Conservation (phyloP, 1,139 yeast genomes). For the Blastobotrys ciferrii region DNA sequence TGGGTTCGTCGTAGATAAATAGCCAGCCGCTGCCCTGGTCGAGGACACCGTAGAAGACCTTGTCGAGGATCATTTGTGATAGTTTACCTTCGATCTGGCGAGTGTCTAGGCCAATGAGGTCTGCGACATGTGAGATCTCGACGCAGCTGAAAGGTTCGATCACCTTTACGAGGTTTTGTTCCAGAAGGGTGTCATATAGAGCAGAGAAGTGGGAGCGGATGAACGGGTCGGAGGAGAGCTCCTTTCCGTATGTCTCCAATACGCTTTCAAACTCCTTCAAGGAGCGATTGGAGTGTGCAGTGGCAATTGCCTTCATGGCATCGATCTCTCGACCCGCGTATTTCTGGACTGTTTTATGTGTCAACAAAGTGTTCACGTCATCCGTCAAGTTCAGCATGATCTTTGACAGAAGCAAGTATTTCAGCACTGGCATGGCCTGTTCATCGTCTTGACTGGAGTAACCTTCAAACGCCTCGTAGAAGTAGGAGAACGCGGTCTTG, state of each 20-base stretch:
- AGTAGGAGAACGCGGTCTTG: constrained; percentile 93
- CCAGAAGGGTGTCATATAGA: constrained; percentile 86
- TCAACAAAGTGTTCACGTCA: constrained; percentile 76
- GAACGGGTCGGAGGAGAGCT: constrained; percentile 81
- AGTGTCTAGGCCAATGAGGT: constrained; percentile 81
- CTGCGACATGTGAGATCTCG: constrained; percentile 84
- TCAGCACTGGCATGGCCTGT: constrained; percentile 73
- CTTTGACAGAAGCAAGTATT: constrained; percentile 88
- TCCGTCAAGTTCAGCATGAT: constrained; percentile 88
- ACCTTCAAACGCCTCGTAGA: constrained; percentile 92
- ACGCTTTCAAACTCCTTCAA: constrained; percentile 86
- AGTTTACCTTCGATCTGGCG: constrained; percentile 92
- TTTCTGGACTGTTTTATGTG: constrained; percentile 76
- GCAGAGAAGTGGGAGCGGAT: constrained; percentile 91
- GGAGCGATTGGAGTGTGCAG: constrained; percentile 86
- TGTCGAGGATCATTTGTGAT: constrained; percentile 94
- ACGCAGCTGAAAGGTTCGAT: constrained; percentile 96
- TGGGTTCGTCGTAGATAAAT: constrained; percentile 85
- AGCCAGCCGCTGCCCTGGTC: constrained; percentile 99
- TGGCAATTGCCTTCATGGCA: constrained; percentile 92
- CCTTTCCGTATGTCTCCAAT: constrained; percentile 64
- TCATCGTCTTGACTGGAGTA: constrained; percentile 53
- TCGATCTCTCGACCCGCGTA: constrained; percentile 74
- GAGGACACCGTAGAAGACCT: constrained; percentile 89
- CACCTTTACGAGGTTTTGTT: constrained; percentile 88